phyloP scores from a whole-genome alignment of 1,284 basidiomycete genomes.

The Cystobasidium slooffiae region DNA sequence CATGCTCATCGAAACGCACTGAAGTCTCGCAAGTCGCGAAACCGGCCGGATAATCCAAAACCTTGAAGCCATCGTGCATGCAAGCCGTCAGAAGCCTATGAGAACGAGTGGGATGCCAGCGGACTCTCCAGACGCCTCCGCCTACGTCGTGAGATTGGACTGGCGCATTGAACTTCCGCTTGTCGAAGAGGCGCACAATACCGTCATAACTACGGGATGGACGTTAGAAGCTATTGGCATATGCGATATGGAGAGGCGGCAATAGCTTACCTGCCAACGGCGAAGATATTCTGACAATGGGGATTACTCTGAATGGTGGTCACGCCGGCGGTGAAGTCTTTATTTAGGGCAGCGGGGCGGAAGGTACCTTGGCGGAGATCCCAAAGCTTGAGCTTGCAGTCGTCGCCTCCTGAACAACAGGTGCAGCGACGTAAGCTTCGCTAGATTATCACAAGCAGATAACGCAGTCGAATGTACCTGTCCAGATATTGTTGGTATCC shows the following conservation, averaged over 20 bases:
- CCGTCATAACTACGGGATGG: constrained; percentile 75
- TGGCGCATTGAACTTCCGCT: constrained; percentile 68
- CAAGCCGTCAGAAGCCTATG: constrained; percentile 82
- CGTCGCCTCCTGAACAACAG: constrained; percentile 77
- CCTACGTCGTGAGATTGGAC: constrained; percentile 72
- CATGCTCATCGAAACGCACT: constrained; percentile 74
- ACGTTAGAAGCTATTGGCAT: not conserved
- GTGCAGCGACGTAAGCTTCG: too few species aligned
- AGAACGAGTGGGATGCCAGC: constrained; percentile 80
- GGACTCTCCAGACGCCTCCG: constrained; percentile 93
- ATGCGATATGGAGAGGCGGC: not conserved
- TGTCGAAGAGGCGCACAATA: constrained; percentile 80
- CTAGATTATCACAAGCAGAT: too few species aligned
- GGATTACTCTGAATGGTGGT: constrained; percentile 88
- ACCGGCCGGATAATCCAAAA: constrained; percentile 63
- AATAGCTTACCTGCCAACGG: constrained; percentile 78
- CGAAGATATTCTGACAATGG: constrained; percentile 75
- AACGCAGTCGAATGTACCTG: constrained; percentile 64
- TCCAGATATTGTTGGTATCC: constrained; percentile 76
- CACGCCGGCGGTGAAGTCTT: constrained; percentile 87
- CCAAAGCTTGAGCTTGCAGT: constrained; percentile 88
- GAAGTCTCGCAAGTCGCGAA: constrained; percentile 58
- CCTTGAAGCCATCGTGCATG: constrained; percentile 97
- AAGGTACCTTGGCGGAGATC: constrained; percentile 73
- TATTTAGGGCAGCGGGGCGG: constrained; percentile 72